Conservation (phyloP, 768 basidiomycete species). For the Tephrocybe sp. region DNA sequence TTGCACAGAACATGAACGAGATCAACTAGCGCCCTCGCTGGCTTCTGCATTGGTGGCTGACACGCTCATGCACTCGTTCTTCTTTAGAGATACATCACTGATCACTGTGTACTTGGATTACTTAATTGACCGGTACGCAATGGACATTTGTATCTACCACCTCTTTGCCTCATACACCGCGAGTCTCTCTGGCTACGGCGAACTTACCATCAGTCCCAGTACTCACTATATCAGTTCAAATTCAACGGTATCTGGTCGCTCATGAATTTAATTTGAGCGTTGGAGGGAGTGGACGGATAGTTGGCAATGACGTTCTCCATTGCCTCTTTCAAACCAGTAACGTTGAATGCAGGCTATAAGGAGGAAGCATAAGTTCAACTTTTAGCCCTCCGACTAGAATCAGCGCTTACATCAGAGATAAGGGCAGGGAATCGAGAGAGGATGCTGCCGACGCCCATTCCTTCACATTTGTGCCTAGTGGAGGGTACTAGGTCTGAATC, state of each 20-base stretch:
- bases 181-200: too few species aligned
- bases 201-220: too few species aligned
- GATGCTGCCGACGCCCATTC: constrained; percentile 5
- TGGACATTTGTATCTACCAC: too few species aligned
- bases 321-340: background rate
- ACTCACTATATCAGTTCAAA: too few species aligned
- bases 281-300: background rate
- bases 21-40: background rate
- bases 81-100: background rate
- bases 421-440: constrained; percentile 7
- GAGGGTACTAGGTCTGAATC: background rate
- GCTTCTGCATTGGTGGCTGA: background rate
- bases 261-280: background rate
- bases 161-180: too few species aligned
- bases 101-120: background rate
- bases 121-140: too few species aligned
- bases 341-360: constrained; percentile 1
- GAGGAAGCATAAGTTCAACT: background rate
- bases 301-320: background rate
- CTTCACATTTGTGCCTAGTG: constrained; percentile 6
- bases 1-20: background rate
- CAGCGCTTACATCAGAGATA: constrained; percentile 2
- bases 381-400: too few species aligned
- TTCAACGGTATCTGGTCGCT: too few species aligned
- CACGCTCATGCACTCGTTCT: background rate